Evolutionary conservation across 1,284 basidiomycete species (phyloP).

Genomic region (Leccinum fuscescens): DNA sequence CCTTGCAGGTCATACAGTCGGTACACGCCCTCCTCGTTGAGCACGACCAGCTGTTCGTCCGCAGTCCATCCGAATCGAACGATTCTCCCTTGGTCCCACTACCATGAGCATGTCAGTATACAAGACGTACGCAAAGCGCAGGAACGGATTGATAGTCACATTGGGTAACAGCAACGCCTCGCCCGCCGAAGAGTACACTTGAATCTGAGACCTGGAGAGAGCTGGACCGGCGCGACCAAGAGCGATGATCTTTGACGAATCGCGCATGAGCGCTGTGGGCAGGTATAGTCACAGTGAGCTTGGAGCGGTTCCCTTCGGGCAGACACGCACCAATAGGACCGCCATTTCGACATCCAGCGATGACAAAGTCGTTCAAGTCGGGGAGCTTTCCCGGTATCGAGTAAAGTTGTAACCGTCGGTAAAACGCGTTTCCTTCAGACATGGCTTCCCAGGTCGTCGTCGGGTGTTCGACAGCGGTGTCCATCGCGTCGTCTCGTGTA

Average conservation of each 20-base stretch:
- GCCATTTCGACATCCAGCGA: conserved; percentile 82
- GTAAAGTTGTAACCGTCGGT: conserved; percentile 81
- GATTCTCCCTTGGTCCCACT: conserved; percentile 86
- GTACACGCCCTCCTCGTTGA: conserved; percentile 92
- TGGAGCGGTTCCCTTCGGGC: background rate
- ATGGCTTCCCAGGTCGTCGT: conserved; percentile 78
- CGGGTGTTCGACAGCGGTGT: conserved; percentile 60
- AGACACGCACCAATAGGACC: conserved; percentile 78
- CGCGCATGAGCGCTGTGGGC: conserved; percentile 78
- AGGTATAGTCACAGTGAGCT: background rate
- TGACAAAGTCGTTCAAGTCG: conserved; percentile 76
- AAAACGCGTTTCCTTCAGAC: conserved; percentile 77
- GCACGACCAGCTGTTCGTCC: conserved; percentile 77
- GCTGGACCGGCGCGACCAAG: conserved; percentile 61
- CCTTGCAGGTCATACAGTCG: conserved; percentile 87
- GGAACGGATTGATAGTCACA: conserved; percentile 43
- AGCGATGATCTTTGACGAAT: conserved; percentile 78
- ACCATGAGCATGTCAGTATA: background rate
- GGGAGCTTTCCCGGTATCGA: conserved; percentile 78
- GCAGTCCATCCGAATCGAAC: conserved; percentile 81
- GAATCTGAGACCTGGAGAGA: conserved; percentile 74
- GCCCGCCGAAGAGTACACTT: conserved; percentile 73
- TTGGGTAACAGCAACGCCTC: conserved; percentile 64
- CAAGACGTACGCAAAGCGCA: background rate
- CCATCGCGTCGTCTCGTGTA: conserved; percentile 20